Conservation (phyloP, 2,329 filamentous ascomycete species). For the Trematosphaeria pertusa region DNA sequence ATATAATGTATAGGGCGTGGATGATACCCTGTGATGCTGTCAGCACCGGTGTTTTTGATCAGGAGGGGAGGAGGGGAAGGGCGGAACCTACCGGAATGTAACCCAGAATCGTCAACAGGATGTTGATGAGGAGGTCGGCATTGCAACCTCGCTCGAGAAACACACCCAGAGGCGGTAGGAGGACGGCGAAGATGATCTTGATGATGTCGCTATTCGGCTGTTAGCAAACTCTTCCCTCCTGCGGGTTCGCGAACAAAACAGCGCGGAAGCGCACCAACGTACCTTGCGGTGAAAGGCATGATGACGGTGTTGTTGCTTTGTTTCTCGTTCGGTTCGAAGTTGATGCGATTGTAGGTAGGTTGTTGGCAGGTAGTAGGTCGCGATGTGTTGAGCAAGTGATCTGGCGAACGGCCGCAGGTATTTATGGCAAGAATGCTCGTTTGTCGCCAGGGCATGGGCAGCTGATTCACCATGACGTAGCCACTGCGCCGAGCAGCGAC, state of each 20-base stretch:
- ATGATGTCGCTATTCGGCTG: constrained; percentile 67
- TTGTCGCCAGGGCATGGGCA: too few species aligned
- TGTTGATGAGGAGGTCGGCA: constrained; percentile 89
- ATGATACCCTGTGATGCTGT: constrained; percentile 68
- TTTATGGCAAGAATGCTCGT: too few species aligned
- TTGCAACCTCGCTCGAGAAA: constrained; percentile 93
- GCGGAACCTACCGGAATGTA: constrained; percentile 64
- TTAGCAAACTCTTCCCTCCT: constrained; percentile 21
- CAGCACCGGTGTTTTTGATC: constrained; percentile 9
- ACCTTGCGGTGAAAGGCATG: constrained; percentile 69
- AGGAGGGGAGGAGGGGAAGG: neutral
- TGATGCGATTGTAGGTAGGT: too few species aligned
- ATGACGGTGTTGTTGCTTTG: constrained; percentile 41
- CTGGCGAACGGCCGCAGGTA: too few species aligned
- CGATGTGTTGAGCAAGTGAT: too few species aligned
- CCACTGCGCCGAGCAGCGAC: too few species aligned
- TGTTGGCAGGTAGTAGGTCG: too few species aligned
- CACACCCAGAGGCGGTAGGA: constrained; percentile 89
- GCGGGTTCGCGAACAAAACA: too few species aligned
- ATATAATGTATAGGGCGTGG: constrained; percentile 91
- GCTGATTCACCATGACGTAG: too few species aligned
- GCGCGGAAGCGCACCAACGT: constrained; percentile 29
- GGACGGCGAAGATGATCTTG: constrained; percentile 86
- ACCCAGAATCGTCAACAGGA: constrained; percentile 71
- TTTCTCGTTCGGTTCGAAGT: too few species aligned